Base-by-base conservation (phyloP, 352 stramenopile species). In the Halophytophthora polymorphica region DNA sequence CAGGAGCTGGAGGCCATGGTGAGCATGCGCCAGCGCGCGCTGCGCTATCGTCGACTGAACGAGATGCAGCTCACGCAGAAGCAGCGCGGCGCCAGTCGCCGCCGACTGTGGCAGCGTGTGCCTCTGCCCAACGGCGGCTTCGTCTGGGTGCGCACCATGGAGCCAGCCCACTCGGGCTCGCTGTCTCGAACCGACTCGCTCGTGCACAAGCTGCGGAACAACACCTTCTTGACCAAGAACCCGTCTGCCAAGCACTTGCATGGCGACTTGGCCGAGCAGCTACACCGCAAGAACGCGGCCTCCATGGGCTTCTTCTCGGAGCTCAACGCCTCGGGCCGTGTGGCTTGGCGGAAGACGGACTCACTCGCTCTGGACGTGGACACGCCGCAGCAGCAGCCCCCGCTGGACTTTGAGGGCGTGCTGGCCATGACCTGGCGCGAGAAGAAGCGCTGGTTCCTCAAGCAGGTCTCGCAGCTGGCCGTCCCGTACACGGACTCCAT, bases 381-480 rank as follows among this genome's bases (percentile, higher is more conserved):
- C 15, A 45, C 56, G 2, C 61, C 44, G 31, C 6, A 59, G 50
- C 1, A 41, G 64, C 14, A 77, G 17, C 45, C 44, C 2, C 48
- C 54, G 3, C 38, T 85, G 23, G 76, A 87, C 45, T 80, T 86
- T 52, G 79, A 90, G 66, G 79, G 76, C 2, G 64, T 86, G 36
- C 67, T 90, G 40, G 76, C 79, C 2, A 77, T 90, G 65, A 67
- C 69, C 8, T 90, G 83, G 56, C 71, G 71, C 34, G 72, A 85
- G 44, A 90, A 90, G 55, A 83, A 86, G 51, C 76, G 69, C 17
- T 90, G 79, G 82, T 88, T 95, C 18, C 50, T 95, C 12, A 84
- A 84, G 38, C 73, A 87, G 37, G 56, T 92, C 29, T 70, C 69
- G 2, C 57, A 39, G 17, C 54, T 88, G 10, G 63, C 77, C 0